Evolutionary conservation across 2,329 filamentous ascomycete species (phyloP).

Genomic region (Coniochaeta ligniaria): DNA sequence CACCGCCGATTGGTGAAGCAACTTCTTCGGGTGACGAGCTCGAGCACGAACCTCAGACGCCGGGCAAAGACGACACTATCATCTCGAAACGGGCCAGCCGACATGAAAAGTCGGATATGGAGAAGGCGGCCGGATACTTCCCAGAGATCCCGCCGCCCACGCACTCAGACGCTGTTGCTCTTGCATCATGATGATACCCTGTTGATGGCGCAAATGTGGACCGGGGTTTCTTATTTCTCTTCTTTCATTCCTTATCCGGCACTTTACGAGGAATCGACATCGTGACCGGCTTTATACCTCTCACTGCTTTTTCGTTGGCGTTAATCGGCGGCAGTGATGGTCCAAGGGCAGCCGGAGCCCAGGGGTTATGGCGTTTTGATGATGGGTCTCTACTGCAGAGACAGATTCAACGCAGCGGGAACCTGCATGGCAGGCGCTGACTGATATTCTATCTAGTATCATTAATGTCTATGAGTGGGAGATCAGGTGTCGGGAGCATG

Average conservation of each 20-base stretch:
- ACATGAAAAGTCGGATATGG: constrained; percentile 3
- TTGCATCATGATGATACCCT: neutral
- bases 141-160: neutral
- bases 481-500: neutral
- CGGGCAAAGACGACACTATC: constrained; percentile 7
- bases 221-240: neutral
- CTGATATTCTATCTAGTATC: neutral
- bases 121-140: constrained; percentile 5
- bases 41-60: constrained; percentile 9
- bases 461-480: neutral
- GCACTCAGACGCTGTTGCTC: neutral
- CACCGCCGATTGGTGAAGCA: constrained; percentile 7
- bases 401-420: neutral
- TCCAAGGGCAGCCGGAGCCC: neutral
- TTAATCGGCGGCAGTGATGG: neutral
- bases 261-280: neutral
- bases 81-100: neutral
- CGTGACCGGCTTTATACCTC: neutral
- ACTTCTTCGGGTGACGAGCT: constrained; percentile 11
- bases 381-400: neutral
- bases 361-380: neutral
- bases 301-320: neutral
- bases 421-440: neutral
- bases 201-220: neutral
- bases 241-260: neutral